phyloP scores from a whole-genome alignment of 345 rosid genomes.

The Corymbia maculata region DNA sequence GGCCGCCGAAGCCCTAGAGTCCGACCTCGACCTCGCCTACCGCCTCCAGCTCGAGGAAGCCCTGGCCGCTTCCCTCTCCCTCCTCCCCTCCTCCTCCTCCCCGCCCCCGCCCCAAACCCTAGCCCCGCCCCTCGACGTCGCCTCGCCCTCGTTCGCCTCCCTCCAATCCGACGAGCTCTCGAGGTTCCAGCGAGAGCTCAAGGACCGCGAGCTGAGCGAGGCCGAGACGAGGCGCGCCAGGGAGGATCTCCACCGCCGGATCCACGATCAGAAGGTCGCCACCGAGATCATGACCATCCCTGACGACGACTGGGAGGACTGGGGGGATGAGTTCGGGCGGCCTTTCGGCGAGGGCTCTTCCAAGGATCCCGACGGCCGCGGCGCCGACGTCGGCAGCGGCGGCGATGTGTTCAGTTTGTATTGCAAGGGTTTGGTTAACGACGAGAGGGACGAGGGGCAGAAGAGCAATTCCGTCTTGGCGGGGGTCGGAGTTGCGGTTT shows the following conservation, averaged over 20 bases:
- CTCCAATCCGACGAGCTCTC: slow-evolving; percentile 19
- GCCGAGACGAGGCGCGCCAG: slow-evolving; percentile 12
- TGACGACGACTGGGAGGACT: slow-evolving; percentile 38
- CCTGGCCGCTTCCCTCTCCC: slow-evolving; percentile 29
- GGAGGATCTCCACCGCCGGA: slow-evolving; percentile 43
- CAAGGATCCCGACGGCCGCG: not conserved
- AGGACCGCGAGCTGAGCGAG: slow-evolving; percentile 10
- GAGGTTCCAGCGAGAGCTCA: slow-evolving; percentile 13
- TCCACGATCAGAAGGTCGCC: slow-evolving; percentile 57
- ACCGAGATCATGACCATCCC: slow-evolving; percentile 35
- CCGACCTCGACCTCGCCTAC: slow-evolving; percentile 44
- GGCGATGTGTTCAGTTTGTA: slow-evolving; percentile 5
- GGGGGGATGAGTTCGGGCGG: slow-evolving; percentile 35
- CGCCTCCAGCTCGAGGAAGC: slow-evolving; percentile 53
- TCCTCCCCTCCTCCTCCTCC: slow-evolving; percentile 7
- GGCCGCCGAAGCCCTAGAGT: slow-evolving; percentile 5
- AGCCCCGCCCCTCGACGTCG: not conserved
- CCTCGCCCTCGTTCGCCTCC: not conserved
- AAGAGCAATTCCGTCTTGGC: not conserved
- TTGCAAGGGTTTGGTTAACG: slow-evolving; percentile 20
- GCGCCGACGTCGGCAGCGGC: not conserved
- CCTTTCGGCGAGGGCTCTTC: slow-evolving; percentile 27
- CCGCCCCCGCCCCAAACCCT: not conserved
- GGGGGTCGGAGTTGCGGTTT: slow-evolving; percentile 27
- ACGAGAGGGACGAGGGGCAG: slow-evolving; percentile 8